A percentile compares a stretch with the other conserved stretches of the same genome.
phyloP scores from a whole-genome alignment of 805 yeast species.

The Candida sakaeoensis region DNA sequence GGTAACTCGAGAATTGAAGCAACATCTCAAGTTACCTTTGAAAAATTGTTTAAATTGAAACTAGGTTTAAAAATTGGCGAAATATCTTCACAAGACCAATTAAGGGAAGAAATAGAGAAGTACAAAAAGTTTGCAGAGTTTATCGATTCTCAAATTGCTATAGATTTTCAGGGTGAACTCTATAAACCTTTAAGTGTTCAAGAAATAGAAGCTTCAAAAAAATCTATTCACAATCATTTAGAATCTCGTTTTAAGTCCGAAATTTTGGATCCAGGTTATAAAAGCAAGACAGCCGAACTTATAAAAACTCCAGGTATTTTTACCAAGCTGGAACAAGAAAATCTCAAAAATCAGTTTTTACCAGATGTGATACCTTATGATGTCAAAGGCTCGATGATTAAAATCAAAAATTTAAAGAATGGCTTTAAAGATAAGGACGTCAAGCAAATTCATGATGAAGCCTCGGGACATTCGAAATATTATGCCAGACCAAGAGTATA shows the following conservation, averaged over 20 bases:
- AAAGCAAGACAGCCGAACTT: slow-evolving; percentile 38
- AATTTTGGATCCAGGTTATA: slow-evolving; percentile 32
- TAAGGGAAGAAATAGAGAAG: slow-evolving; percentile 15
- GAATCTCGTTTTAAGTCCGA: slow-evolving; percentile 18
- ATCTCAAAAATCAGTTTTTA: slow-evolving; percentile 46
- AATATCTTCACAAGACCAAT: slow-evolving; percentile 23
- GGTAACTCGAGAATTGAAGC: slow-evolving; percentile 61
- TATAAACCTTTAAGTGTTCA: slow-evolving; percentile 35
- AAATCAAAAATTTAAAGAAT: slow-evolving; percentile 35
- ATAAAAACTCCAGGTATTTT: slow-evolving; percentile 43
- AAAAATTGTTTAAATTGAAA: slow-evolving; percentile 42
- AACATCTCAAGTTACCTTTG: slow-evolving; percentile 52
- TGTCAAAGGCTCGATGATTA: slow-evolving; percentile 38
- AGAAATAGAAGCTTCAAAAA: slow-evolving; percentile 14
- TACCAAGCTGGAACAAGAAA: slow-evolving; percentile 28
- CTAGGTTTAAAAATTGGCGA: slow-evolving; percentile 38
- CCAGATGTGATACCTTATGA: slow-evolving; percentile 55
- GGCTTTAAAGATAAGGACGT: slow-evolving; percentile 28
- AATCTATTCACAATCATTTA: slow-evolving; percentile 19
- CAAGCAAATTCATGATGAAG: slow-evolving; percentile 4
- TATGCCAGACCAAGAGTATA: neutral
- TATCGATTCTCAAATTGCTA: slow-evolving; percentile 44
- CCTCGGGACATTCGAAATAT: neutral
- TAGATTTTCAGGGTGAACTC: slow-evolving; percentile 44
- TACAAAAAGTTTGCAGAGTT: slow-evolving; percentile 36